Evolutionary conservation across 495 filamentous ascomycete species (phyloP).

Genomic region (Daldinia concentrica): DNA sequence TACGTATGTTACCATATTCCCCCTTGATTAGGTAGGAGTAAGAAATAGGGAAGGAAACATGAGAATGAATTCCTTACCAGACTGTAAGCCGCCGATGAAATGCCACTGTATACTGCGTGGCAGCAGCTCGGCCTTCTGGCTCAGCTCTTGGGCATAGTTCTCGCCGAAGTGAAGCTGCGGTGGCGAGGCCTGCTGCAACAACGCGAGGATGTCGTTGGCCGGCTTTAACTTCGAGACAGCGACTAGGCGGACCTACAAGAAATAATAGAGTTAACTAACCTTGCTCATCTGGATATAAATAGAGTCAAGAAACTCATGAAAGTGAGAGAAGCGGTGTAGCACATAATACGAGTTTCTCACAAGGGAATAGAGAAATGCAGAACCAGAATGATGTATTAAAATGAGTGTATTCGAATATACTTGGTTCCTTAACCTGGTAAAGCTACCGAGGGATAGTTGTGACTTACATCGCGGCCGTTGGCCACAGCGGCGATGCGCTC

Average conservation of each 20-base stretch:
- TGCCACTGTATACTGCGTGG: constrained; percentile 88
- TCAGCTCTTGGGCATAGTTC: constrained; percentile 94
- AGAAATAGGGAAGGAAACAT: no score
- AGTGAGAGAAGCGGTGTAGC: not conserved
- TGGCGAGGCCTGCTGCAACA: constrained; percentile 67
- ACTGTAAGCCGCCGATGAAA: constrained; percentile 92
- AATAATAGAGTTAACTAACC: not conserved
- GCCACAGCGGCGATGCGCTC: constrained; percentile 57
- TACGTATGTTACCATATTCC: no score
- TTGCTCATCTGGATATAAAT: no score
- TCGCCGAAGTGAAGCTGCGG: constrained; percentile 89
- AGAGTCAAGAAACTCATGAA: not conserved
- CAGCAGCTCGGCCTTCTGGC: constrained; percentile 81
- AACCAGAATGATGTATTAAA: not conserved
- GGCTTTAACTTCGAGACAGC: constrained; percentile 96
- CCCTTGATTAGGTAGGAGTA: no score
- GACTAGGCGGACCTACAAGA: constrained; percentile 77
- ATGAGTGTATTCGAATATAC: not conserved
- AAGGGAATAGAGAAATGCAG: not conserved
- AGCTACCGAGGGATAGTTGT: not conserved
- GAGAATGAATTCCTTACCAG: constrained; percentile 45
- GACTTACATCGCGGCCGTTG: constrained; percentile 57
- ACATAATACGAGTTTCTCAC: not conserved
- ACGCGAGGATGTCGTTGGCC: constrained; percentile 82
- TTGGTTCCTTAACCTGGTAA: not conserved